Evolutionary conservation across 2,329 filamentous ascomycete genomes (phyloP).

Genomic region (Fusarium continuum): DNA sequence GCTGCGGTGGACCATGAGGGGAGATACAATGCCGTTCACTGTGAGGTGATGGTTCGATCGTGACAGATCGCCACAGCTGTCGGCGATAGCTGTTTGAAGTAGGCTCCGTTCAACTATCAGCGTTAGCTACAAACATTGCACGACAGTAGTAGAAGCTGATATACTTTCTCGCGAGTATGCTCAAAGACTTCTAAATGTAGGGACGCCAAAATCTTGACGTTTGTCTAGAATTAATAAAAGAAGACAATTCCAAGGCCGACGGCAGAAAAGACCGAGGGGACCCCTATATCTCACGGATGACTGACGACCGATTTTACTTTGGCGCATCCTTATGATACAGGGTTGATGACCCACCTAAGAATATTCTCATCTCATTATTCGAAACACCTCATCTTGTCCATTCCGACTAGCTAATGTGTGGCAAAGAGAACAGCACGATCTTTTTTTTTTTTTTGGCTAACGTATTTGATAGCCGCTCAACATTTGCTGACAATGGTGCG

Average conservation of each 20-base stretch:
- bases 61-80: neutral
- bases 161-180: neutral
- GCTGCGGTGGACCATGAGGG: rapidly evolving
- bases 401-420: too few relatives aligned
- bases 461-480: too few relatives aligned
- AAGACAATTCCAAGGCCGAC: rapidly evolving
- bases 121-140: neutral
- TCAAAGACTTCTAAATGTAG: neutral
- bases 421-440: too few relatives aligned
- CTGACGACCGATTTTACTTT: neutral
- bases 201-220: neutral
- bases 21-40: neutral
- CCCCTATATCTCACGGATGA: neutral
- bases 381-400: neutral
- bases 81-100: neutral
- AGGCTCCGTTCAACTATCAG: neutral
- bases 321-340: neutral
- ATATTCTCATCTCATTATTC: slow-evolving; percentile 4
- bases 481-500: too few relatives aligned
- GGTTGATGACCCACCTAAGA: neutral
- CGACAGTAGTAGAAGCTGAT: rapidly evolving
- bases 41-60: rapidly evolving
- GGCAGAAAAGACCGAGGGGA: rapidly evolving
- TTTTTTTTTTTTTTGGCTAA: too few relatives aligned
- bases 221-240: rapidly evolving